Base-by-base conservation (phyloP, 306 rosid species). In the Quercus rubra region DNA sequence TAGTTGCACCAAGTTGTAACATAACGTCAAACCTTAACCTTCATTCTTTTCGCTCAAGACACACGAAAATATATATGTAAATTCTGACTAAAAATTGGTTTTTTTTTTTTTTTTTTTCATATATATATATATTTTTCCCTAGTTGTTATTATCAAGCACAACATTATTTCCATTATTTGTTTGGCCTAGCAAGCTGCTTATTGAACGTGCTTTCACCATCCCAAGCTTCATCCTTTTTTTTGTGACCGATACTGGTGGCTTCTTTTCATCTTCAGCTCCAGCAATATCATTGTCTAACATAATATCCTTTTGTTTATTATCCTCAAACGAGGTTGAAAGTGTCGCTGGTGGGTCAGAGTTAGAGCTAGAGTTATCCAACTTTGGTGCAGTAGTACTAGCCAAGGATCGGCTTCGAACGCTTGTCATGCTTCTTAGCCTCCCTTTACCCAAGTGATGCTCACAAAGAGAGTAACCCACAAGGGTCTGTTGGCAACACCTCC, bases 381-480 rank as follows among this genome's bases (percentile, higher is more conserved):
- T 76, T 21, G 21, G n/a, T 57, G 78, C 66, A 54, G 72, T 64
- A 23, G 12, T 46, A n/a, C 43, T 19, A 15, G 76, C 77, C 35
- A 63, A 5, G 0, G 97, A 87, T 6, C 91, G 87, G 86, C 56
- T 89, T 78, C 97, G 85, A 56, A 95, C 92, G 82, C 93, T 91
- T 4, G 90, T 79, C 92, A 93, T 91, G 86, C 97, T 93, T 78
- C 98, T 85, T 1, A 96, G 86, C 71, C 99, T 87, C 17, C 98
- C 98, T 61, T 93, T 96, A 2, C 99, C 99, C 76, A 96, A 82
- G 81, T 96, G 99, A 87, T 96, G 99, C 83, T 96, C 98, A 59
- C 99, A 96, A 5, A 96, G 91, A 2, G 99, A 93, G 89, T 96
- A 96, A 20, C 99, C 99, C 4, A 96, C 99, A 0, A 96, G 97